Conservation (phyloP, 2,329 filamentous ascomycete species). For the Penicillium sp. region DNA sequence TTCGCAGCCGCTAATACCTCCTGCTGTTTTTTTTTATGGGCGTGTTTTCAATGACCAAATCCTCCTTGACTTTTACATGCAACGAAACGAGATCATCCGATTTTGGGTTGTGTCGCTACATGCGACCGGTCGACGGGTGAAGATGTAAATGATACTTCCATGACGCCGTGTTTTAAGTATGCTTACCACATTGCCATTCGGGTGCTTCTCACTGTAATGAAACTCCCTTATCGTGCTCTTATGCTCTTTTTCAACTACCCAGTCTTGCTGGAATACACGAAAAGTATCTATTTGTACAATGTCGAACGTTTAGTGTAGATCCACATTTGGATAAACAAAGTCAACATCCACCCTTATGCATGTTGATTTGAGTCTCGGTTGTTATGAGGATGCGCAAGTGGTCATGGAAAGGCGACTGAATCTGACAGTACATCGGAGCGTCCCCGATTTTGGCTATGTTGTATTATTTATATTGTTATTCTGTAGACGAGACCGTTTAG, state of each 20-base stretch:
- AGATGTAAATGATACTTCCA: slow-evolving; percentile 45
- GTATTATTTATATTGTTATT: not conserved
- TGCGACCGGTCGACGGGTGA: slow-evolving; percentile 31
- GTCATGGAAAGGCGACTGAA: not conserved
- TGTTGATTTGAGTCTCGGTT: not conserved
- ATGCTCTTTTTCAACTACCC: not conserved
- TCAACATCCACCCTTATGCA: not conserved
- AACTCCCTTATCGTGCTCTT: slow-evolving; percentile 4
- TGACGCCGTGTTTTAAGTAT: slow-evolving; percentile 36
- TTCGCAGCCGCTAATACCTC: slow-evolving; percentile 39
- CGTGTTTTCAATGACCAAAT: slow-evolving; percentile 32
- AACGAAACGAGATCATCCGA: slow-evolving; percentile 29
- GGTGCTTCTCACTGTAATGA: slow-evolving; percentile 25
- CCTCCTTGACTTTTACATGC: slow-evolving; percentile 29
- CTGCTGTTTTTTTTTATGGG: slow-evolving; percentile 34
- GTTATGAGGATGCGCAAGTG: not conserved
- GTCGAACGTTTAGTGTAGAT: not conserved
- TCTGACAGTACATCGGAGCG: not conserved
- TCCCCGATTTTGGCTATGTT: not conserved
- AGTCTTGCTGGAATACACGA: not conserved
- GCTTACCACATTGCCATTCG: slow-evolving; percentile 20
- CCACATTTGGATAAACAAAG: not conserved
- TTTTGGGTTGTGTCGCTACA: slow-evolving; percentile 14
- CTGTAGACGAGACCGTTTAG: not conserved
- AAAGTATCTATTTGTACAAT: not conserved